Evolutionary conservation across 371 early-diverging fungal species (phyloP), one percentile per base, ranked within the genome.

Genomic region (Parasitella parasitica): DNA sequence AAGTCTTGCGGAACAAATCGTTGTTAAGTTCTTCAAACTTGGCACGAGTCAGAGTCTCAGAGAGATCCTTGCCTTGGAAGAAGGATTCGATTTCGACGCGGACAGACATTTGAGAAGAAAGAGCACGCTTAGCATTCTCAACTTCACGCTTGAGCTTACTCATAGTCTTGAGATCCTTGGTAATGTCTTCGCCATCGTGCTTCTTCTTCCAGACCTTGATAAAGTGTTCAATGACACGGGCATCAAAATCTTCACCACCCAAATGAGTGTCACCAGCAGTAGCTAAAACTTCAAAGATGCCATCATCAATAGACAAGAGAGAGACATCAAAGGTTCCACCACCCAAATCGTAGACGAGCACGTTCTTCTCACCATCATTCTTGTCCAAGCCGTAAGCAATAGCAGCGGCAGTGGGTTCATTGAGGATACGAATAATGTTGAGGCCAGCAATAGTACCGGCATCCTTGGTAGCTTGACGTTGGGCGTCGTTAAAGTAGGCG

Each of bases 381-480:
- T 90, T 92, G 38, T 95, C 95, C 26, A 97, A 76, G 66, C 98
- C 99, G 75, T 97, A 98, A 26, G 97, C 96, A 48, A 98, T 81
- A 53, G 99, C 98, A 54, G 99, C 98, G n/a, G 98, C 98, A 15
- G 97, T 97, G 37, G 99, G 97, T 77, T 97, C 99, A 80, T 97
- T 98, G 75, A 98, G 94, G 48, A 99, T 94, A 74, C 98, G 89
- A 61, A 96, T 77, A 26, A 97, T 97, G 67, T 96, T 89, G 36
- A 99, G 81, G 51, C 99, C 99, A 28, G 98, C 94, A 72, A 97
- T 94, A 41, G 85, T 82, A 64, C 96, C 98, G 34, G 99, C 97
- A 75, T 95, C 94, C 84, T 97, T 97, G 72, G 97, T 98, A 27
- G 97, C 98, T 77, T 97, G 95, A 74, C 98, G 90, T 82, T 99